Evolutionary conservation across 768 basidiomycete species (phyloP), one percentile per base, ranked within the genome.

Genomic region (Agaricus bisporus): DNA sequence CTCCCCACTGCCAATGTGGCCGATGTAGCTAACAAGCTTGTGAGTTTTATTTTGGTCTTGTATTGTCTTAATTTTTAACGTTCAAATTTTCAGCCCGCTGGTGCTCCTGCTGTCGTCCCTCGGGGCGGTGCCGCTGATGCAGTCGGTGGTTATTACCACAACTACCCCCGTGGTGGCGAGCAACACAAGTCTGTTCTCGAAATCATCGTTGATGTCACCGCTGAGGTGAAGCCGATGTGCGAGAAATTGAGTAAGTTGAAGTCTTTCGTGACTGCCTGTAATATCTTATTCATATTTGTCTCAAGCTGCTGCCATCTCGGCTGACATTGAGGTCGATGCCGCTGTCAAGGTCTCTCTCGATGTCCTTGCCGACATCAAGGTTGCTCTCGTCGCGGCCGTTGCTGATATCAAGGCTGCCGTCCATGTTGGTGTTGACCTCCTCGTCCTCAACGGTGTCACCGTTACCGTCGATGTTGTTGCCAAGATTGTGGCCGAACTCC

Each of bases 361-460:
- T n/a, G 50, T 62, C 29, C 46, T 62, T 25, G 45, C 41, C 0
- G 49, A 62, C 10, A 56, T 63, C 28, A n/a, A 56, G 42, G 39
- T 5, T 17, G 18, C 54, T 26, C 28, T 64, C n/a, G 15, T 18
- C 35, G 38, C 14, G 4, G 61, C 57, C 25, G 32, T 54, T 22
- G 49, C 9, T 9, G 45, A 49, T 15, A 51, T 63, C 25, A 45
- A 63, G 48, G 52, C 56, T 22, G 54, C 54, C 2, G 44, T 38
- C 14, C 44, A 60, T n/a, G 11, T 49, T 15, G 56, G 51, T 1
- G 47, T 44, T 9, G 47, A 56, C 32, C 59, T 63, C 18, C 3
- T 37, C 25, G 4, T 39, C 3, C 45, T 61, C 5, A 44, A 32
- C 4, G 61, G 62, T n/a, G 43, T 55, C 17, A 52, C 58, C 20